Evolutionary conservation across 73 alveolate species (phyloP).

Genomic region (Breviolum minutum): DNA sequence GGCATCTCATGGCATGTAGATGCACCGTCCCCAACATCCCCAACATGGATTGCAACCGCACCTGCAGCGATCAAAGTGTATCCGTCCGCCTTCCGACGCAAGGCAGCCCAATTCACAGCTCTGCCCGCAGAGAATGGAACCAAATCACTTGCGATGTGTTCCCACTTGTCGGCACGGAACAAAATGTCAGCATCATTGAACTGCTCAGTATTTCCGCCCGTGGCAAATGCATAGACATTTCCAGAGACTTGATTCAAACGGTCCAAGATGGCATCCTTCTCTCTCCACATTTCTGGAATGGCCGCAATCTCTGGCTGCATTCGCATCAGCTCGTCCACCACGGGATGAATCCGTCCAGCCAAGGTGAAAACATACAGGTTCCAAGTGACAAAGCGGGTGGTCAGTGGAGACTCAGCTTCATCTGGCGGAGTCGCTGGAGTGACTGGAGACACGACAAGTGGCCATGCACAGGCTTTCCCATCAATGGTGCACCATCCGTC

Average conservation of each 20-base stretch:
- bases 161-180: slow-evolving; percentile 84
- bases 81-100: slow-evolving; percentile 87
- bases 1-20: too few species aligned
- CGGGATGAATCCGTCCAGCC: slow-evolving; percentile 86
- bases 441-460: not conserved
- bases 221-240: slow-evolving; percentile 61
- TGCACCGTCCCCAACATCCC: not conserved
- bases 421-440: not conserved
- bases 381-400: slow-evolving; percentile 91
- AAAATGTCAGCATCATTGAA: slow-evolving; percentile 87
- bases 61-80: slow-evolving; percentile 70
- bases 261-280: slow-evolving; percentile 83
- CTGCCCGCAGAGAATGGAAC: slow-evolving; percentile 84
- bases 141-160: slow-evolving; percentile 91
- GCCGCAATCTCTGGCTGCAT: slow-evolving; percentile 93
- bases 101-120: slow-evolving; percentile 83
- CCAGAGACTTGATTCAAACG: slow-evolving; percentile 69
- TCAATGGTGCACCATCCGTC: slow-evolving; percentile 55
- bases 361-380: slow-evolving; percentile 77
- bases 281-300: slow-evolving; percentile 83
- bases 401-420: not conserved
- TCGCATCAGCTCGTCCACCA: slow-evolving; percentile 83
- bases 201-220: slow-evolving; percentile 90
- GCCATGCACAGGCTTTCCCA: slow-evolving; percentile 81
- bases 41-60: not conserved